Evolutionary conservation across 1,284 basidiomycete genomes (phyloP).

Genomic region (Melanopsichium pennsylvanicum): DNA sequence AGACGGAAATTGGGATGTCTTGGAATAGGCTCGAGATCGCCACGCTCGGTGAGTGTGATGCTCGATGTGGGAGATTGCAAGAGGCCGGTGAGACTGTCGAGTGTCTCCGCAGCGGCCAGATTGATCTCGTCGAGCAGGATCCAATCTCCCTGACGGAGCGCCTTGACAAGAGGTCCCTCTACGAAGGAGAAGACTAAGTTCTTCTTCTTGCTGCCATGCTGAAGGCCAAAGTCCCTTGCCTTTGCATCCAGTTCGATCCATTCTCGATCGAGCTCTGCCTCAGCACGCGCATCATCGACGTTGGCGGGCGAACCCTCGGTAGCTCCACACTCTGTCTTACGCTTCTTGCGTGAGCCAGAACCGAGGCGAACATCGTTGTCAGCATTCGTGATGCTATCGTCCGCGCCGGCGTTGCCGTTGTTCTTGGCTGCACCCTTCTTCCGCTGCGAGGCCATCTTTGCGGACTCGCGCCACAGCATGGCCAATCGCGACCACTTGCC

Average conservation of each 20-base stretch:
- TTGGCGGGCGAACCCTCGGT: conserved; percentile 38
- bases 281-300: conserved; percentile 36
- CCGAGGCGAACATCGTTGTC: conserved; percentile 12
- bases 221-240: conserved; percentile 78
- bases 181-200: conserved; percentile 80
- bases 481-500: conserved; percentile 86
- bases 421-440: conserved; percentile 68
- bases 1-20: conserved; percentile 94
- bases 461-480: conserved; percentile 83
- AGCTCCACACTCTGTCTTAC: conserved; percentile 50
- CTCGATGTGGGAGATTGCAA: conserved; percentile 86
- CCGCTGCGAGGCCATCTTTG: conserved; percentile 68
- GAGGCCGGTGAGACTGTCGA: conserved; percentile 88
- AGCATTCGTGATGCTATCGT: conserved; percentile 6
- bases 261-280: conserved; percentile 42
- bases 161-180: conserved; percentile 94
- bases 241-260: conserved; percentile 73
- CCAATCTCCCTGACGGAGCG: conserved; percentile 89
- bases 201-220: conserved; percentile 54
- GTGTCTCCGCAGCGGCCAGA: conserved; percentile 89
- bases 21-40: conserved; percentile 85
- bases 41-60: conserved; percentile 91
- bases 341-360: conserved; percentile 57
- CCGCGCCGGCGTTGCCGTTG: neutral
- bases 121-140: conserved; percentile 96